These are phyloP conservation scores for Penicillium sp. DNA, from an alignment of 2,329 filamentous ascomycete genomes.

Conservation along the genomic window DNA sequence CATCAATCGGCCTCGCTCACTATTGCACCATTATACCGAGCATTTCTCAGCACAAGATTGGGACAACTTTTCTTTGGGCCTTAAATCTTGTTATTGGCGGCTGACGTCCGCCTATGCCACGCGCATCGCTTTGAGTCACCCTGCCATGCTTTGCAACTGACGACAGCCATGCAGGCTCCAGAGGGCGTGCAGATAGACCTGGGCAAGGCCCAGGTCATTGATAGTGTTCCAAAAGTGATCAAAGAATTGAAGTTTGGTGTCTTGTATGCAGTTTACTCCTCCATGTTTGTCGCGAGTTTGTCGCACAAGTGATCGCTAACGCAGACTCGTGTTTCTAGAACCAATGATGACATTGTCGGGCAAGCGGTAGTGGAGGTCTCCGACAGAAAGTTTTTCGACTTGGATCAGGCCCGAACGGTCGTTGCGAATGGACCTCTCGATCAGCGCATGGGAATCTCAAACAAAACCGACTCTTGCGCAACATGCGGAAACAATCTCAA, in stretches of 20 bases:
- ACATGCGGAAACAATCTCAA: constrained; percentile 81
- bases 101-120: constrained; percentile 20
- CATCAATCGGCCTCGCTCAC: neutral
- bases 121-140: constrained; percentile 28
- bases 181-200: constrained; percentile 49
- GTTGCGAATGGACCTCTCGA: constrained; percentile 85
- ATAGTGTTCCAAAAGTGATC: constrained; percentile 86
- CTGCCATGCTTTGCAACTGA: constrained; percentile 41
- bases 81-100: constrained; percentile 11
- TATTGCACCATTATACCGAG: neutral
- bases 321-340: constrained; percentile 51
- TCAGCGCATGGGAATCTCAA: constrained; percentile 81
- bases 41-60: neutral
- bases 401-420: constrained; percentile 72
- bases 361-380: constrained; percentile 93
- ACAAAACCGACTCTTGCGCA: constrained; percentile 73
- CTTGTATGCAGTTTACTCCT: constrained; percentile 57
- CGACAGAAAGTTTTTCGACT: constrained; percentile 90
- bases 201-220: constrained; percentile 82
- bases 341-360: constrained; percentile 90
- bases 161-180: constrained; percentile 41
- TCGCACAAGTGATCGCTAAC: constrained; percentile 20
- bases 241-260: constrained; percentile 93
- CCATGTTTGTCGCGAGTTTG: constrained; percentile 6
- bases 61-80: neutral